Evolutionary conservation across 1,139 yeast genomes (phyloP), one percentile per base, ranked within the genome.

Genomic region (Suhomyces kunorum): DNA sequence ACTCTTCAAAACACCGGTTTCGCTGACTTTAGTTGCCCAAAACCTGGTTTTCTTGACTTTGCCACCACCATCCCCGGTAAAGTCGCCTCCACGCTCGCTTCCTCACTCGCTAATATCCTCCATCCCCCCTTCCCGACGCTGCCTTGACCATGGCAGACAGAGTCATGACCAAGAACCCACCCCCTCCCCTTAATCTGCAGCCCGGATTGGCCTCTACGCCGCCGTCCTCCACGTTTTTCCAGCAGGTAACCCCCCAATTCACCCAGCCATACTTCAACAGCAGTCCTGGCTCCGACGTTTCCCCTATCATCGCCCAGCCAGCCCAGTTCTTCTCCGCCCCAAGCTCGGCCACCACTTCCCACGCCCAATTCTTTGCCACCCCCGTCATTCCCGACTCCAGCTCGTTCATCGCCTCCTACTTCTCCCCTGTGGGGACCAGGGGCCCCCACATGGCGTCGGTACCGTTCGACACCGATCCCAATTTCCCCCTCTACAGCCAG

Each of bases 271-370:
- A 30, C 28, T 36, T 43, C 40, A 37, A 48, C 34, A 32, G 49
- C 31, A n/a, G n/a, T n/a, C 49, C 49, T 6, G 39, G 32, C 25
- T 41, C 51, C 13, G 48, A 43, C 25, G 23, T 45, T 24, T 42
- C 47, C 25, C 48, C 51, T 6, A 17, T 35, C 7, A 31, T 32
- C 12, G 34, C 39, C 4, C 38, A 29, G 26, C 30, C 42, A 6
- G 30, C 31, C 28, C 44, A 40, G 17, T 36, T 38, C 40, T 40
- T 38, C 28, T 38, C 40, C 11, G 44, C 44, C 12, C 46, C 46
- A 7, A 31, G 34, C 29, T 43, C 46, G n/a, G 39, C 42, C 14
- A 25, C 38, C 19, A 37, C 22, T 28, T 37, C 44, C 23, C 28
- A 23, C 16, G 36, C 32, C 12, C 41, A 37, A 26, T 37, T 41